Evolutionary conservation across 2,329 filamentous ascomycete genomes (phyloP).

Genomic region (Ceratocystis albifundus): DNA sequence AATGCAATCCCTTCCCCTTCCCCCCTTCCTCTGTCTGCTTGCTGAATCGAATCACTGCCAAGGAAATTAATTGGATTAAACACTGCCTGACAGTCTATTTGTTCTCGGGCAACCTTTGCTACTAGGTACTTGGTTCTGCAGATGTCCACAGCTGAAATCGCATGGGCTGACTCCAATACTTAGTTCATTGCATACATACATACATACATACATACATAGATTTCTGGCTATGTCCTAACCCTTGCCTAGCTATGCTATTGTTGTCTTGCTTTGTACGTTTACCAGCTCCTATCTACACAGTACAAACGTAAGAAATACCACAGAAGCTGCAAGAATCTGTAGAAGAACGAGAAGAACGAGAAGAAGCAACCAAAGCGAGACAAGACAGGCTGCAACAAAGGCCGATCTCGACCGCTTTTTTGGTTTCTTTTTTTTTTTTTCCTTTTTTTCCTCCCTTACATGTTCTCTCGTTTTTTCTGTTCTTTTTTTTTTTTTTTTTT

Average conservation of each 20-base stretch:
- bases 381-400: neutral
- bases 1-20: too few species aligned
- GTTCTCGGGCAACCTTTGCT: neutral
- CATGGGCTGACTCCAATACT: too few species aligned
- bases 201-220: neutral
- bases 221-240: neutral
- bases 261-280: neutral
- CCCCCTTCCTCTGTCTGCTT: neutral
- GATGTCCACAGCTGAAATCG: too few species aligned
- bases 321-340: slow-evolving; percentile 11
- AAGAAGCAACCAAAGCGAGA: slow-evolving; percentile 2
- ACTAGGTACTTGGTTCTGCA: too few species aligned
- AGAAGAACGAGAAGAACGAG: slow-evolving; percentile 7
- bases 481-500: too few species aligned
- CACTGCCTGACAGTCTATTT: slow-evolving; percentile 1
- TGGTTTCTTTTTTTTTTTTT: neutral
- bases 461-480: neutral
- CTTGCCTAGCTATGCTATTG: neutral
- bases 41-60: neutral
- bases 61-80: slow-evolving; percentile 11
- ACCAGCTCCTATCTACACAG: neutral
- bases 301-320: neutral
- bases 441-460: neutral
- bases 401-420: slow-evolving; percentile 5
- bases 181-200: neutral